Evolutionary conservation across 2,329 filamentous ascomycete genomes (phyloP), one percentile per base, ranked within the genome.

Genomic region (Emergomyces orientalis): DNA sequence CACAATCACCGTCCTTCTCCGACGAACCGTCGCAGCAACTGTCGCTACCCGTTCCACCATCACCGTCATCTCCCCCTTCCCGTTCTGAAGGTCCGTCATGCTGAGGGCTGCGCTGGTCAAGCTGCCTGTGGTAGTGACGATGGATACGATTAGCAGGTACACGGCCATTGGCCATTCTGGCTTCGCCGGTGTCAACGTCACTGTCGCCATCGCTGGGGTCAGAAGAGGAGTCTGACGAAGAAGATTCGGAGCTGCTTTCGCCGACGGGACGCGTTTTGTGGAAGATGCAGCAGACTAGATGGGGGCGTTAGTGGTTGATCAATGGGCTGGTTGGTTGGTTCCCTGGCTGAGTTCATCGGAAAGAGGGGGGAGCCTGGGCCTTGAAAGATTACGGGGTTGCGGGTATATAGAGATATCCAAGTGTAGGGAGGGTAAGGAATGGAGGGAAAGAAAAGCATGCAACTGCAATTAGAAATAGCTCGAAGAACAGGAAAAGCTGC

Each of bases 231-330:
- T 75, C 74, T 17, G 76, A 76, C 52, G 78, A 75, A 9, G 76
- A 78, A 9, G 76, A 78, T 68, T 80, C 78, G n/a, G 76, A 78
- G 64, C 88, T 91, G 39, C 89, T 94, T 74, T 97, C 93, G 73
- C 89, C 91, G 3, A 91, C 86, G 13, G 82, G 84, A 68, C 88
- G 89, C 7, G 91, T 87, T 65, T 89, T 89, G 78, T 97, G 93
- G 78, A 97, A 99, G 75, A 99, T 99, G 76, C 94, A 99, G 82
- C 94, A 99, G n/a, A 97, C 94, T 96, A 65, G 64, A 39, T 19
- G 8, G 19, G 19, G 47, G 3, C n/a, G 32, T 45, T 47, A 59
- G 27, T 13, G 14, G n/a, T n/a, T n/a, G n/a, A 32, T n/a, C 55
- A 25, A 17, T 43, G 17, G 37, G 62, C 34, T 61, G 61, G 37